Base-by-base conservation (phyloP, 2,329 filamentous ascomycete genomes). In the Talaromyces sp. region DNA sequence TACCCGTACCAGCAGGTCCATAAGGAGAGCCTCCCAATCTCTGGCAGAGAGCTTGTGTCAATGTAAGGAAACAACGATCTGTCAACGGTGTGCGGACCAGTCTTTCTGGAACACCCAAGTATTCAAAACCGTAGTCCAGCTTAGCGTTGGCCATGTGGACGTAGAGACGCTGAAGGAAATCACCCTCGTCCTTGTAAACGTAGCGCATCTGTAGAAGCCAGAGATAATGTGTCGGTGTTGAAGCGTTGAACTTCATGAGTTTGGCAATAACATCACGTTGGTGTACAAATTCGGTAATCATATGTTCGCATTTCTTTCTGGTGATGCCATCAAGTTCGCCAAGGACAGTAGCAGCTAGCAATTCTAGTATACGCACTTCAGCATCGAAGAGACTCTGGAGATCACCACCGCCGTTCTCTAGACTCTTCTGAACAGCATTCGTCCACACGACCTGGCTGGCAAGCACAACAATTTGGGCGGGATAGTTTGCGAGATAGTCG, bases 201-300 rank as follows among this genome's bases (percentile, higher is more conserved):
- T 98, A 99, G 70, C 95, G 91, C 95, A 99, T 99, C 76, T 96
- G 93, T 41, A 98, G 83, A 60, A 97, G 87, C 95, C 95, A 99
- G 69, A 96, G 80, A 75, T 96, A 93, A 75, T 99, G 91, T 19
- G 86, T 90, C 16, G 92, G 84, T 9, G 89, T 88, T 60, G 84
- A 87, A 31, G 95, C 95, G 65, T 90, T 89, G 54, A 87, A 83
- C 54, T 89, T 85, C 57, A 93, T 86, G 31, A 99, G 87, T 77
- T 92, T 96, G 73, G 94, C 90, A 69, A 98, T 95, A 19, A 90
- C 87, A 77, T 99, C 95, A 67, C 95, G 90, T 78, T 99, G 96
- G 76, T 99, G 95, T 14, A 99, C 95, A 74, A 95, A 98, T 76
- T 99, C 96, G 0, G 96, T 99, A 74, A 99, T 99, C 69, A 99